Conservation (phyloP, 306 rosid genomes). For the Quercus bicolor region DNA sequence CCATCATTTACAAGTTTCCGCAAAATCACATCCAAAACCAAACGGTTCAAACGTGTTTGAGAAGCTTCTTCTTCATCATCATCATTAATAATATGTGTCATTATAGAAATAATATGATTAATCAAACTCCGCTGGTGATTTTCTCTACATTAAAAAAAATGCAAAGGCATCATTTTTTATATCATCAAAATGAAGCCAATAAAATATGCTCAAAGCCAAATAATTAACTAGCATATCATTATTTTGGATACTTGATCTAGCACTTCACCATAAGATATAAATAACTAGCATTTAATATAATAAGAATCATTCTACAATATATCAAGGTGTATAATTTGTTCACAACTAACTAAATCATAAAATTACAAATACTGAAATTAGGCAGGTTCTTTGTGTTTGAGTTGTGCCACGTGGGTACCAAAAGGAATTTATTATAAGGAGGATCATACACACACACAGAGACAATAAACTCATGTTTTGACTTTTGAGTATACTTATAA, state of each 20-base stretch:
- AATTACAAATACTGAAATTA: not conserved
- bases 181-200: slow-evolving; percentile 15
- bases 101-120: slow-evolving; percentile 61
- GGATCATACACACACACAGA: not conserved
- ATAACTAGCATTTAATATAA: not conserved
- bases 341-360: not conserved
- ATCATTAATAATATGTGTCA: slow-evolving; percentile 36
- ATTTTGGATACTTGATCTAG: not conserved
- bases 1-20: slow-evolving; percentile 62
- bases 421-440: not conserved
- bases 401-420: not conserved
- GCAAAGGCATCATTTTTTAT: slow-evolving; percentile 9
- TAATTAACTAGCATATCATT: not conserved
- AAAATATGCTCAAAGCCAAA: not conserved
- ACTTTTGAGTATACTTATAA: too few relatives aligned
- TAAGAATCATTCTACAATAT: not conserved
- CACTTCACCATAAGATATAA: not conserved
- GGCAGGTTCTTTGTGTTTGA: slow-evolving; percentile 5
- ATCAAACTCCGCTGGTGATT: slow-evolving; percentile 61
- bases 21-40: slow-evolving; percentile 62
- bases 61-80: slow-evolving; percentile 49
- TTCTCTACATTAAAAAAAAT: slow-evolving; percentile 40
- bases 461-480: too few relatives aligned
- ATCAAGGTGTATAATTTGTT: not conserved
- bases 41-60: slow-evolving; percentile 40